phyloP scores from a whole-genome alignment of 169 alveolate genomes.

The Hammondia hammondi region DNA sequence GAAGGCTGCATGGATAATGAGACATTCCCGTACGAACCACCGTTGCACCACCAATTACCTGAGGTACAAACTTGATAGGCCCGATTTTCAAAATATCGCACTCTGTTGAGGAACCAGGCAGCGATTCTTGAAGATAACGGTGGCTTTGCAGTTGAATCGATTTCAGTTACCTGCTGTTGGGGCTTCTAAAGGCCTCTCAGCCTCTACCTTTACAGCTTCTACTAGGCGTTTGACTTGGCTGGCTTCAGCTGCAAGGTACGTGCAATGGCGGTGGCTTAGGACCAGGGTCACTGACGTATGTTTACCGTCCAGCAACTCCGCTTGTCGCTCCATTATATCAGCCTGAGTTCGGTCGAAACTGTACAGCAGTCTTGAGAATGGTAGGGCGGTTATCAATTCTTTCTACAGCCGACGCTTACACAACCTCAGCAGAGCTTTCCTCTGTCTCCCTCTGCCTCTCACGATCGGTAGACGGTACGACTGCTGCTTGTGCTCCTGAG shows the following conservation, averaged over 20 bases:
- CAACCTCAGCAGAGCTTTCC: slow-evolving; percentile 21
- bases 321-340: slow-evolving; percentile 55
- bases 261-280: neutral
- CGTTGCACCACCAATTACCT: slow-evolving; percentile 54
- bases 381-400: neutral
- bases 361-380: neutral
- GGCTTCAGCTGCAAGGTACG: slow-evolving; percentile 54
- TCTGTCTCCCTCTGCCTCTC: slow-evolving; percentile 30
- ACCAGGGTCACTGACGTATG: neutral
- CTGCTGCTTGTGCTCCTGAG: slow-evolving; percentile 21
- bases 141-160: neutral
- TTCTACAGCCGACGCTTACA: neutral
- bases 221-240: slow-evolving; percentile 36
- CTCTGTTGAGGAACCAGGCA: slow-evolving; percentile 2
- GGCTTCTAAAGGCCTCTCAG: slow-evolving; percentile 46
- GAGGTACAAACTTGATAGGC: slow-evolving; percentile 78
- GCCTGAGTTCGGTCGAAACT: slow-evolving; percentile 62
- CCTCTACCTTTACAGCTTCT: slow-evolving; percentile 49
- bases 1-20: slow-evolving; percentile 41
- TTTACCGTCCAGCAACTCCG: slow-evolving; percentile 55
- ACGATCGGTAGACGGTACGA: neutral
- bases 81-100: slow-evolving; percentile 80
- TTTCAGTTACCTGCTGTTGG: slow-evolving; percentile 47
- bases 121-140: neutral
- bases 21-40: too few species aligned